Conservation (phyloP, 73 alveolate species). For the Paramecium tetraurelia region DNA sequence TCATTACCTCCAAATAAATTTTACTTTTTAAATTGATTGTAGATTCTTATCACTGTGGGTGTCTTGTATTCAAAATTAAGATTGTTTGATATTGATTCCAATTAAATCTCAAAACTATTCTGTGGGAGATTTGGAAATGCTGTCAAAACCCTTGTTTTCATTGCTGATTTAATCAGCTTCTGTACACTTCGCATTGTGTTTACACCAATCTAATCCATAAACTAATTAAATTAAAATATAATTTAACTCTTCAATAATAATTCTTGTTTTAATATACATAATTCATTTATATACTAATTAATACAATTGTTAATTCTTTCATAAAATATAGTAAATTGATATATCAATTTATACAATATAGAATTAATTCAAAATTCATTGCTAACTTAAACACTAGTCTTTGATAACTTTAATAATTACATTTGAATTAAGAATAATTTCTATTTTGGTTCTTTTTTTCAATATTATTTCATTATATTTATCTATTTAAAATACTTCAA, state of each 20-base stretch:
- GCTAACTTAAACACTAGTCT: too few relatives aligned
- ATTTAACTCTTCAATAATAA: neutral
- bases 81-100: neutral
- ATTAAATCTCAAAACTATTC: neutral
- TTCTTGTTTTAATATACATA: neutral
- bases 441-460: neutral
- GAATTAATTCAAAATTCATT: neutral
- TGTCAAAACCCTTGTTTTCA: neutral
- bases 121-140: slow-evolving; percentile 14
- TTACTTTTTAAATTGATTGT: neutral
- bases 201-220: slow-evolving; percentile 31
- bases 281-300: neutral
- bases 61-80: neutral
- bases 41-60: neutral
- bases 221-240: neutral
- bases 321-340: neutral
- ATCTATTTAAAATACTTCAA: too few relatives aligned
- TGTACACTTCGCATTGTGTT: neutral
- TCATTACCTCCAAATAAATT: slow-evolving; percentile 8
- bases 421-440: too few relatives aligned
- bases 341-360: neutral
- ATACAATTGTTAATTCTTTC: neutral
- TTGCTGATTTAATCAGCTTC: neutral
- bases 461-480: too few relatives aligned
- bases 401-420: neutral